Percentiles rank a stretch among this genome's conserved stretches.
phyloP scores from a whole-genome alignment of 768 basidiomycete genomes.

The Obba rivulosa region DNA sequence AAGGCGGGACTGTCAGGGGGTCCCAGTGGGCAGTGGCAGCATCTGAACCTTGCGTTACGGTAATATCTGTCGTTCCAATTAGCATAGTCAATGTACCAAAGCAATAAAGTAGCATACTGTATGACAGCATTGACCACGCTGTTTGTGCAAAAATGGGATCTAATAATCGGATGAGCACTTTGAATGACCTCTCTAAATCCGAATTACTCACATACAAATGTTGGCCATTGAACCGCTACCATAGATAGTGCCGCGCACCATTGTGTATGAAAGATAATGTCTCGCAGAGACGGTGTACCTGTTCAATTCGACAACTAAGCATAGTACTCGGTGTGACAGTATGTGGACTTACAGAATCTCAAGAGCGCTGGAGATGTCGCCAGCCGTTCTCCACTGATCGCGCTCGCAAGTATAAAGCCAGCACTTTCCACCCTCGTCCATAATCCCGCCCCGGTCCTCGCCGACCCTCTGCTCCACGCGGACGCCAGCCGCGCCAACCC shows the following conservation, averaged over 20 bases:
- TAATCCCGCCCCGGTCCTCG: slow-evolving; percentile 52
- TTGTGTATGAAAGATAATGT: slow-evolving; percentile 90
- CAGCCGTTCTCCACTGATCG: slow-evolving; percentile 87
- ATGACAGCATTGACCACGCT: slow-evolving; percentile 81
- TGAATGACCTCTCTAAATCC: not conserved
- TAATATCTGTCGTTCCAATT: slow-evolving; percentile 53
- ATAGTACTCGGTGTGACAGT: not conserved
- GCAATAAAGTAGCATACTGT: slow-evolving; percentile 43
- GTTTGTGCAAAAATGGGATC: slow-evolving; percentile 88
- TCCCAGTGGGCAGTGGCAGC: slow-evolving; percentile 55
- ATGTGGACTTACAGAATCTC: slow-evolving; percentile 67
- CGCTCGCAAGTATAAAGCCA: slow-evolving; percentile 87
- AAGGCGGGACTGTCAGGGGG: slow-evolving; percentile 52
- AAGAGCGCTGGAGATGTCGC: slow-evolving; percentile 81
- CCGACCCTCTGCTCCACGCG: slow-evolving; percentile 73
- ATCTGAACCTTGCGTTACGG: slow-evolving; percentile 46
- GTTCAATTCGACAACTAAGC: slow-evolving; percentile 11
- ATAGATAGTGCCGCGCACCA: slow-evolving; percentile 87
- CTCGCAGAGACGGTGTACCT: slow-evolving; percentile 91
- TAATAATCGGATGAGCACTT: slow-evolving; percentile 23
- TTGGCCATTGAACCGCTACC: slow-evolving; percentile 95
- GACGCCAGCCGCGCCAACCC: slow-evolving; percentile 77
- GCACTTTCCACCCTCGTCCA: slow-evolving; percentile 76
- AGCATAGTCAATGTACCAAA: slow-evolving; percentile 8
- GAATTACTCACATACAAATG: slow-evolving; percentile 68